Evolutionary conservation across 495 filamentous ascomycete genomes (phyloP).

Genomic region (Acidiella bohemica): DNA sequence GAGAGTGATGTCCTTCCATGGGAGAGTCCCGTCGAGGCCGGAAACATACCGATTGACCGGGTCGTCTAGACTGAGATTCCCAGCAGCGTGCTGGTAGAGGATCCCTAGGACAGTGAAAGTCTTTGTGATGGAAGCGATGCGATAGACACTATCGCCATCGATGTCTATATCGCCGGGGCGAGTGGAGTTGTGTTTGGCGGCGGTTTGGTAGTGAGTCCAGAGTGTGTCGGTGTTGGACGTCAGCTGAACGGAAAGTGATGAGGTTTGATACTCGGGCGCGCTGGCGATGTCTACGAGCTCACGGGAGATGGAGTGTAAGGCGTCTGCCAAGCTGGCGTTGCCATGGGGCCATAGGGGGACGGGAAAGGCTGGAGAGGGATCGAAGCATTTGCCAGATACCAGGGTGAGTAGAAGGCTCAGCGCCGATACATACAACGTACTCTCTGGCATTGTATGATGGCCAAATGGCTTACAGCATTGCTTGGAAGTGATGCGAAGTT

Average conservation of each 20-base stretch:
- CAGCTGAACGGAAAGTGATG: slow-evolving; percentile 26
- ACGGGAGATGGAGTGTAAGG: not conserved
- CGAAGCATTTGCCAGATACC: slow-evolving; percentile 14
- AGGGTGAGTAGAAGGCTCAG: too few species aligned
- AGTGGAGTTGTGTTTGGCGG: slow-evolving; percentile 20
- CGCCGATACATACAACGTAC: too few species aligned
- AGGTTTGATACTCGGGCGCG: slow-evolving; percentile 11
- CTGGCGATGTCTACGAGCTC: not conserved
- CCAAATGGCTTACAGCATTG: too few species aligned
- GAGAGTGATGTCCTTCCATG: slow-evolving; percentile 30
- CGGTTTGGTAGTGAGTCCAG: slow-evolving; percentile 26
- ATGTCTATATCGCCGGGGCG: slow-evolving; percentile 21
- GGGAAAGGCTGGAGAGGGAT: slow-evolving; percentile 14
- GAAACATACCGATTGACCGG: slow-evolving; percentile 23
- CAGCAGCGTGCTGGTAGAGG: slow-evolving; percentile 26
- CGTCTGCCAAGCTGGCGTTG: not conserved
- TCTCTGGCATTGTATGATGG: too few species aligned
- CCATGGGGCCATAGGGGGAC: slow-evolving; percentile 10
- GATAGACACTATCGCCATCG: slow-evolving; percentile 25
- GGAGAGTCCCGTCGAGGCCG: slow-evolving; percentile 21
- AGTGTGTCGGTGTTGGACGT: slow-evolving; percentile 24
- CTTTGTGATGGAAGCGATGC: slow-evolving; percentile 30
- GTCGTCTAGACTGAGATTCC: slow-evolving; percentile 27
- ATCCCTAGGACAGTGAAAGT: slow-evolving; percentile 27
- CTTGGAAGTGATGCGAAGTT: too few species aligned